Evolutionary conservation across 108 stramenopile genomes (phyloP), one percentile per base, ranked within the genome.

Genomic region (Pseudonitzschia pungens): DNA sequence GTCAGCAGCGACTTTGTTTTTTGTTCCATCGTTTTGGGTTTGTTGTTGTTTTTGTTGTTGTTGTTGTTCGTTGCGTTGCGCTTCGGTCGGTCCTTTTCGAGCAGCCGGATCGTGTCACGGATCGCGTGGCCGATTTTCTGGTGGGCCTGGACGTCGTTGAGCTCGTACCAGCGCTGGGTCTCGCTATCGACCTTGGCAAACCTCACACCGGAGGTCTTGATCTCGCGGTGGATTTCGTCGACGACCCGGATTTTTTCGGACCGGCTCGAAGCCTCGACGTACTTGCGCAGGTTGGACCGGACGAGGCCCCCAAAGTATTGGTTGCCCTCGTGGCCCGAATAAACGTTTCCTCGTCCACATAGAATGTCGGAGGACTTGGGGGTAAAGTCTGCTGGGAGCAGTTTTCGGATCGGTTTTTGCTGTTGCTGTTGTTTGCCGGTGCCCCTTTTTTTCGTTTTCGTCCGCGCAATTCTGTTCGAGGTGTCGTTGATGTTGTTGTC

Each of bases 71-170:
- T 4, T 4, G 14, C 18, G 45, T 4, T 4, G 2, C 14, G 5
- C 45, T 48, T 57, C 27, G 24, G 3, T 27, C 27, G 11, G 12
- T 27, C 57, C 26, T 65, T 65, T 21, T 27, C 6, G 31, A 68
- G 43, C 45, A 52, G 31, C 22, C 50, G 24, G 11, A 70, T 70
- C 18, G 53, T 50, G 29, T 76, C 75, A 22, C 75, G 75, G 10
- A 76, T 42, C 18, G 75, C 75, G 26, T 76, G 75, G 4, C 75
- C 75, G 59, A 70, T 58, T 68, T 76, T 76, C 43, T 69, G 68
- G 6, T 65, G 41, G 26, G 75, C 75, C 15, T 51, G 58, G 20
- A 36, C 55, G 27, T 69, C 68, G 16, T 68, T 53, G 18, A 76
- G 41, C 51, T 69, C 68, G 45, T 67, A 63, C 75, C 75, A 76